Evolutionary conservation across 106 monocot genomes (phyloP).

Genomic region (Dendrobium chrysotoxum): DNA sequence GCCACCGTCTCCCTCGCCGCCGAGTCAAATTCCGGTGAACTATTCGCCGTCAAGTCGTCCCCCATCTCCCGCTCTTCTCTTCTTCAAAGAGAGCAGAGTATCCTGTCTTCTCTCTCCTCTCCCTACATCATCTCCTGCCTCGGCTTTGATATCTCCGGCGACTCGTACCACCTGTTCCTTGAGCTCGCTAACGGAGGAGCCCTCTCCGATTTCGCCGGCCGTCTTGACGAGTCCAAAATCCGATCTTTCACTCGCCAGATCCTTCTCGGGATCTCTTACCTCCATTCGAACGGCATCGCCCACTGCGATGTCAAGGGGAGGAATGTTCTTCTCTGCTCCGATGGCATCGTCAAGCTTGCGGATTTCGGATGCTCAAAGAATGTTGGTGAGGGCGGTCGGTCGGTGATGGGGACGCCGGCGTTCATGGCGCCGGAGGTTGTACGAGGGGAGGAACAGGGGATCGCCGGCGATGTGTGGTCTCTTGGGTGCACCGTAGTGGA

Average conservation of each 20-base stretch:
- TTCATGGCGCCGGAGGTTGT: slow-evolving; percentile 80
- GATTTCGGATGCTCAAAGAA: slow-evolving; percentile 23
- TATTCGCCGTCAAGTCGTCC: slow-evolving; percentile 76
- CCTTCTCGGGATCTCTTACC: slow-evolving; percentile 29
- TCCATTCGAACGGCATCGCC: slow-evolving; percentile 34
- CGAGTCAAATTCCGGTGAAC: slow-evolving; percentile 12
- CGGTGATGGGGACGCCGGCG: slow-evolving; percentile 41
- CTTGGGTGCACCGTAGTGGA: slow-evolving; percentile 62
- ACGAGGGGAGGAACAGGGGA: slow-evolving; percentile 47
- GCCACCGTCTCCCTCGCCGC: slow-evolving; percentile 55
- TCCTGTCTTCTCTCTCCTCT: slow-evolving; percentile 32
- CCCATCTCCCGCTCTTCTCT: slow-evolving; percentile 2
- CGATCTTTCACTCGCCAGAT: slow-evolving; percentile 25
- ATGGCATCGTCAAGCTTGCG: slow-evolving; percentile 13
- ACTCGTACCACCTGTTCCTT: slow-evolving; percentile 36
- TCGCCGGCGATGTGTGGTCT: slow-evolving; percentile 63
- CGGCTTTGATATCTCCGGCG: slow-evolving; percentile 17
- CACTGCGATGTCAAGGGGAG: slow-evolving; percentile 60
- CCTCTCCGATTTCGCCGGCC: slow-evolving; percentile 18
- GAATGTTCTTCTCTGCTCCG: slow-evolving; percentile 31
- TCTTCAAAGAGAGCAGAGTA: slow-evolving; percentile 39
- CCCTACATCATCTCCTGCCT: slow-evolving; percentile 47
- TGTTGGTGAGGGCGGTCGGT: not conserved
- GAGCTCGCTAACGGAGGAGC: slow-evolving; percentile 47
- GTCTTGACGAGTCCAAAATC: slow-evolving; percentile 19